These are phyloP conservation scores for Mallotus repandus DNA, from an alignment of 441 rosid species.

Conservation along the genomic window DNA sequence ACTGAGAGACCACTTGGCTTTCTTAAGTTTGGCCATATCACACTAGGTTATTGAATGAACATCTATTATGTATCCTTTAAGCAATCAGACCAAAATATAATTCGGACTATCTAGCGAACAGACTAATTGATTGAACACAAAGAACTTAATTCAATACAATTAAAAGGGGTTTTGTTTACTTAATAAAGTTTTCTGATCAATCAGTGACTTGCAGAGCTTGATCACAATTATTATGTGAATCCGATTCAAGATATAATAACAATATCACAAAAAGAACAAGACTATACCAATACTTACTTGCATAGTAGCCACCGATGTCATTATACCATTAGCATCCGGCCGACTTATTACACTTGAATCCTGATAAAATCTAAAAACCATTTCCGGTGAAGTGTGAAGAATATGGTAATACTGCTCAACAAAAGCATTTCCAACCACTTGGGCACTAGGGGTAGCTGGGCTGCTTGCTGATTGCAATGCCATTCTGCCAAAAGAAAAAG, in stretches of 20 bases:
- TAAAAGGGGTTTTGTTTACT: neutral
- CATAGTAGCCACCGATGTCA: constrained; percentile 36
- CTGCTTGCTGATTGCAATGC: constrained; percentile 40
- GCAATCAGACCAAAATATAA: neutral
- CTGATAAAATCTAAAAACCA: constrained; percentile 42
- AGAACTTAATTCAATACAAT: neutral
- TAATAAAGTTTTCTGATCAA: neutral
- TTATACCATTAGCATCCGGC: constrained; percentile 30
- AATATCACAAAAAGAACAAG: neutral
- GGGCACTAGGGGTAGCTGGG: constrained; percentile 35
- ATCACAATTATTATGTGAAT: neutral
- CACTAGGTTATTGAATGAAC: neutral
- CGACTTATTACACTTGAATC: constrained; percentile 44
- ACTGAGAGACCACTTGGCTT: neutral
- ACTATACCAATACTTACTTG: constrained; percentile 23
- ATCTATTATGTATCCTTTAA: neutral
- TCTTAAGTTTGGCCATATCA: neutral
- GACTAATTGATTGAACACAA: neutral
- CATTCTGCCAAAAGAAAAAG: constrained; percentile 37
- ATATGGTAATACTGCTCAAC: constrained; percentile 40
- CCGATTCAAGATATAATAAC: neutral
- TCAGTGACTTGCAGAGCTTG: neutral
- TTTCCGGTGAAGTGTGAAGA: constrained; percentile 33
- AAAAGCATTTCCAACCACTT: constrained; percentile 40
- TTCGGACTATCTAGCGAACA: neutral